A percentile compares a stretch with the other conserved stretches of the same genome.
Evolutionary conservation across 257 asterid species (phyloP).

Genomic region (Haberlea rhodopensis): DNA sequence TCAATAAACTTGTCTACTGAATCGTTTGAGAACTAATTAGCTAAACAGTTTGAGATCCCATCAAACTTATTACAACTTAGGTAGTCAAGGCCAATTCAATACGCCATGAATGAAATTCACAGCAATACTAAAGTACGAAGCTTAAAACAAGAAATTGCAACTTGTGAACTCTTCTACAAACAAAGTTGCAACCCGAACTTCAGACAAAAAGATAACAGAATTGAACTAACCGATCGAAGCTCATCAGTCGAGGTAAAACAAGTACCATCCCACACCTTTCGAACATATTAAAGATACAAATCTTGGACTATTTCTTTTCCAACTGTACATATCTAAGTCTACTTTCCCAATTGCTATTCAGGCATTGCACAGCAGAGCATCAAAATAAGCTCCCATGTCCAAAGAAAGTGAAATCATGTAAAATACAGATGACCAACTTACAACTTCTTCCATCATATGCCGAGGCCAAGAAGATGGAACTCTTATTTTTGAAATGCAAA

Average conservation of each 20-base stretch:
- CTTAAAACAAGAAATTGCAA: background rate
- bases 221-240: background rate
- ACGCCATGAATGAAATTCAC: background rate
- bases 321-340: conserved; percentile 20
- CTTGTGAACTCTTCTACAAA: background rate
- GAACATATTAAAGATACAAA: conserved; percentile 4
- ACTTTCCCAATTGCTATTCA: background rate
- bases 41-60: too few species aligned
- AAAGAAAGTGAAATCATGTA: conserved; percentile 12
- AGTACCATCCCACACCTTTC: conserved; percentile 15
- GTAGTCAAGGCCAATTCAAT: background rate
- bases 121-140: background rate
- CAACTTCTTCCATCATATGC: conserved; percentile 22
- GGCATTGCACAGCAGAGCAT: conserved; percentile 37
- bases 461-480: conserved; percentile 9
- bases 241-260: background rate
- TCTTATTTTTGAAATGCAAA: background rate
- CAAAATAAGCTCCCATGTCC: conserved; percentile 37
- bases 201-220: background rate
- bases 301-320: background rate
- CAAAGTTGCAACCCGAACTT: background rate
- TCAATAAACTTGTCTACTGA: too few species aligned
- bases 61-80: background rate
- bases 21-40: too few species aligned
- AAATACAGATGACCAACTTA: conserved; percentile 26